Evolutionary conservation across 441 rosid genomes (phyloP), one percentile per base, ranked within the genome.

Genomic region (Gossypium gossypioides): DNA sequence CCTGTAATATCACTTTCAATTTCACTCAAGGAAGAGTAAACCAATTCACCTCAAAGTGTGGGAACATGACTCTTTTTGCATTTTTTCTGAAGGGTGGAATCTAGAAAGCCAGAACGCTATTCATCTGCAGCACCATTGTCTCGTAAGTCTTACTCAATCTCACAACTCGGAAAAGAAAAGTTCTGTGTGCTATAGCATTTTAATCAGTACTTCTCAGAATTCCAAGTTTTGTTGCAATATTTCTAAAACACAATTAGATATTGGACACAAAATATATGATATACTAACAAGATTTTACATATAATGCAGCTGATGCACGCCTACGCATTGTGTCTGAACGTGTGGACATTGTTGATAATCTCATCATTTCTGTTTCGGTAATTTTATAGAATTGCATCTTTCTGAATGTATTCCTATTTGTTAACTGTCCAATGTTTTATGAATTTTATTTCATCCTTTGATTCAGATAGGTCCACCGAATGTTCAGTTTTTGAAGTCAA

Each of bases 391-490:
- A 57, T 75, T 21, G 65, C 64, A 76, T 63, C 75, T 64, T 56
- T 46, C 10, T 69, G 0, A 29, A n/a, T 16, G 40, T 15, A 64
- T 68, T 9, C 62, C 24, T 27, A 56, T 10, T n/a, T 19, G 29
- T 72, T 72, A 21, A 34, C 68, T 51, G 13, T 44, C 71, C 60
- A 68, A 32, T 59, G 54, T 72, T 79, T 59, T 69, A 64, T 84
- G 73, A 78, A 78, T 77, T 75, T 22, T 62, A 9, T 62, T 77
- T 69, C 65, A 63, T 69, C 65, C 48, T 75, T 84, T 81, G 75
- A 77, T 87, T 83, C 98, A 93, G 98, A 82, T 93, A 86, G 95
- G 95, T 81, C 98, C 97, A 61, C 97, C 96, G 16, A 91, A 88
- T 86, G 68, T 77, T 74, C 84, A 83, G 75, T 76, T 89, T 78